A percentile compares a stretch with the other conserved stretches of the same genome.
Conservation (phyloP, 1,284 basidiomycete genomes). For the Salmacisia buchloeana region DNA sequence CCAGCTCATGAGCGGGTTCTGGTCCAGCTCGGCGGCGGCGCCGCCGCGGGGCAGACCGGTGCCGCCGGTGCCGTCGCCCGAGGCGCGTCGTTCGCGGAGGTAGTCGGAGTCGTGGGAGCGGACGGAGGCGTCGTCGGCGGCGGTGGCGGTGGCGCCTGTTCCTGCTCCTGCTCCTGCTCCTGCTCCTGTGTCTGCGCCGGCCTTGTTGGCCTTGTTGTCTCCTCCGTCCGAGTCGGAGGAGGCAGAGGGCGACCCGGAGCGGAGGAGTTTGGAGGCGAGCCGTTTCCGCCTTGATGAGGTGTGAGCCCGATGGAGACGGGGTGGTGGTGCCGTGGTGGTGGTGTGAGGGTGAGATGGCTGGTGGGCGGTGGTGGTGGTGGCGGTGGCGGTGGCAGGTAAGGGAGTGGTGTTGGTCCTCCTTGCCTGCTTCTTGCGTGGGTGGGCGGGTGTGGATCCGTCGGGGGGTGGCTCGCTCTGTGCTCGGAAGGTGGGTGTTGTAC, state of each 20-base stretch:
- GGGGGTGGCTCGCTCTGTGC: not conserved
- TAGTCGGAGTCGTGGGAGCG: not conserved
- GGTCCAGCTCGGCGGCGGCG: not conserved
- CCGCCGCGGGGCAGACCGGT: not conserved
- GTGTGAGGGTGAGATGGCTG: not conserved
- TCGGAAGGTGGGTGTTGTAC: not conserved
- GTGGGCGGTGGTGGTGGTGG: not conserved
- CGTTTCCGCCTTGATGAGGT: too few species aligned
- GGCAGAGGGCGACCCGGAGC: not conserved
- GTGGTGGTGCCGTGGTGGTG: too few species aligned
- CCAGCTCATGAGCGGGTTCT: conserved; percentile 4
- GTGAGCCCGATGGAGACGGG: too few species aligned
- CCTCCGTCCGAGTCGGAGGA: not conserved
- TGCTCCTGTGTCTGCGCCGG: not conserved
- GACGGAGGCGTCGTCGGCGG: too few species aligned
- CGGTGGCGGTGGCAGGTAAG: not conserved
- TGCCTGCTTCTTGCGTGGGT: not conserved
- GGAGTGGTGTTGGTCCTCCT: not conserved
- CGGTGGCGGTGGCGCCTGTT: too few species aligned
- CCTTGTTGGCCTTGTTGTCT: not conserved
- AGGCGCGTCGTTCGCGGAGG: not conserved
- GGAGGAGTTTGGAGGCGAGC: too few species aligned
- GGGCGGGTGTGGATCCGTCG: not conserved
- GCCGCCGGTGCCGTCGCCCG: conserved; percentile 5
- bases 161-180: not conserved